These are phyloP conservation scores for Globisporangium uncinulatum DNA, from an alignment of 352 stramenopile species.

Conservation along the genomic window DNA sequence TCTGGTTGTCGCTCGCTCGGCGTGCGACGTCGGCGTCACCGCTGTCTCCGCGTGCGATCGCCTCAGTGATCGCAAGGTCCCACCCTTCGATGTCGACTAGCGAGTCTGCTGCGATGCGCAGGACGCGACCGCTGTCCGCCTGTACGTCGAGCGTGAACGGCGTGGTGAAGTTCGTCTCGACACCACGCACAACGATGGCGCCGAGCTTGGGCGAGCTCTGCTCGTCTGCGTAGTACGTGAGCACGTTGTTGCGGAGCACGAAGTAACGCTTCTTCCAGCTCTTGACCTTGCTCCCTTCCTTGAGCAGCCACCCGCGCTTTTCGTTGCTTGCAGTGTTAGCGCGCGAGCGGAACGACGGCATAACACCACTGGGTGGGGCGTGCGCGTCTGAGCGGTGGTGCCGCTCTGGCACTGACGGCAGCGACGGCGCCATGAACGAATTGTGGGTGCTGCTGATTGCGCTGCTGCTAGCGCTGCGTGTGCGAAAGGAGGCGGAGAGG, in stretches of 20 bases:
- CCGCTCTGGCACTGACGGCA: background rate
- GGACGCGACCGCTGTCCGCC: slow-evolving; percentile 15
- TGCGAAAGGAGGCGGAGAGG: slow-evolving; percentile 8
- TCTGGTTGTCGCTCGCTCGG: background rate
- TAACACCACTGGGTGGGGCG: background rate
- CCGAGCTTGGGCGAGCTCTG: slow-evolving; percentile 18
- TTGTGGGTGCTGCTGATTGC: slow-evolving; percentile 1
- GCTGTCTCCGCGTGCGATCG: slow-evolving; percentile 3
- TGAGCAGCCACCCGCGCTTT: slow-evolving; percentile 34
- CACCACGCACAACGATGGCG: slow-evolving; percentile 17
- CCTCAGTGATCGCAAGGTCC: slow-evolving; percentile 22
- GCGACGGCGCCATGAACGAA: background rate
- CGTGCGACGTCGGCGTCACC: background rate
- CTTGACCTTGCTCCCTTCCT: slow-evolving; percentile 27
- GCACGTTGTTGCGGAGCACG: slow-evolving; percentile 32
- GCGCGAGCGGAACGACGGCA: background rate
- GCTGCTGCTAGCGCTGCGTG: slow-evolving; percentile 8
- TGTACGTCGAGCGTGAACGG: slow-evolving; percentile 29
- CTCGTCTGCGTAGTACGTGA: slow-evolving; percentile 47
- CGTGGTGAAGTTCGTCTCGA: slow-evolving; percentile 25
- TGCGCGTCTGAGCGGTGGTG: slow-evolving; percentile 1
- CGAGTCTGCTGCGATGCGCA: slow-evolving; percentile 29
- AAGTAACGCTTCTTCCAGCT: slow-evolving; percentile 60
- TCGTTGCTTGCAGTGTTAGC: slow-evolving; percentile 3
- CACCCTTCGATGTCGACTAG: slow-evolving; percentile 33